A percentile compares a stretch with the other conserved stretches of the same genome.
phyloP scores from a whole-genome alignment of 306 rosid species.

The Potentilla sterilis region DNA sequence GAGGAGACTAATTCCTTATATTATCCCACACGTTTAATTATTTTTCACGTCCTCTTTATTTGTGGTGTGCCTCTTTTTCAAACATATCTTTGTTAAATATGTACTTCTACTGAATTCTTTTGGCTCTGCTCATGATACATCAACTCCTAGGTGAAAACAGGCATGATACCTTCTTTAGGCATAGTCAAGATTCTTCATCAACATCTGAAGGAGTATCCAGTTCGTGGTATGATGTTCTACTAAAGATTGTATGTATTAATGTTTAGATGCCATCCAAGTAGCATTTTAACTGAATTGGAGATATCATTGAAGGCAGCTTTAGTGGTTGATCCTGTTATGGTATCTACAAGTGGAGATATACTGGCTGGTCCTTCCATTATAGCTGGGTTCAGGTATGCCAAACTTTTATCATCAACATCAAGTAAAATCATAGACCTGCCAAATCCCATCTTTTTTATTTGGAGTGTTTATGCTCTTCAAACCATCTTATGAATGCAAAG shows the following conservation, averaged over 20 bases:
- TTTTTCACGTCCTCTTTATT: background rate
- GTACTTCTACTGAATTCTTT: constrained; percentile 12
- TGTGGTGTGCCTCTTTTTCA: background rate
- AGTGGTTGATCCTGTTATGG: constrained; percentile 98
- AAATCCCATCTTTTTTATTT: background rate
- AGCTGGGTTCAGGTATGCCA: constrained; percentile 59
- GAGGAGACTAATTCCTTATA: background rate
- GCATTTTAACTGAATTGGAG: constrained; percentile 30
- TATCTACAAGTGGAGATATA: constrained; percentile 86
- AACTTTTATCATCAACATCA: background rate
- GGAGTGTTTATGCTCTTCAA: background rate
- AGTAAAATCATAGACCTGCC: constrained; percentile 19
- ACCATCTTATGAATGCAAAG: constrained; percentile 1
- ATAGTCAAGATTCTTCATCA: constrained; percentile 59
- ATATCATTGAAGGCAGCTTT: constrained; percentile 68
- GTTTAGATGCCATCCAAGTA: constrained; percentile 20
- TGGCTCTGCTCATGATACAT: constrained; percentile 27
- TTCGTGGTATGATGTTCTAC: constrained; percentile 57
- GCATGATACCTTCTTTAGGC: constrained; percentile 74
- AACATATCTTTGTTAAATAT: background rate
- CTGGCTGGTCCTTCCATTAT: constrained; percentile 72
- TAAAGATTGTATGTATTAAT: constrained; percentile 5
- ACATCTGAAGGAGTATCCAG: constrained; percentile 62
- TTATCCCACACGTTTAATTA: background rate
- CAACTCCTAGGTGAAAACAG: constrained; percentile 72